Evolutionary conservation across 768 basidiomycete species (phyloP).

Genomic region (Termitomyces sp.): DNA sequence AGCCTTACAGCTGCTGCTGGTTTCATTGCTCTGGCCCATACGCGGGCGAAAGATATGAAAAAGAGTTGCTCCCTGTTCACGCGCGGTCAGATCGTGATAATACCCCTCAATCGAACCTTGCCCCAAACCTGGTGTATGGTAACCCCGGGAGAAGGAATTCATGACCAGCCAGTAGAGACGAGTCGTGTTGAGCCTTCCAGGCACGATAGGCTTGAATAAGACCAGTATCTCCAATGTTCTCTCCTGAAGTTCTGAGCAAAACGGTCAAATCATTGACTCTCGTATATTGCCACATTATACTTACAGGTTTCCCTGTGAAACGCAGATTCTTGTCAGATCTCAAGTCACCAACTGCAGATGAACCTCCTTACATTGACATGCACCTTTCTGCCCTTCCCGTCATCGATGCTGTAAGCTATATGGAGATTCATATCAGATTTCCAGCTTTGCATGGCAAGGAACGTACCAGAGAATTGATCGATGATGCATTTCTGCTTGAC

Average conservation of each 20-base stretch:
- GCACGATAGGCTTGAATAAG: slow-evolving; percentile 85
- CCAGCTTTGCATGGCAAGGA: neutral
- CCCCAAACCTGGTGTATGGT: slow-evolving; percentile 56
- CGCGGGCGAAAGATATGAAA: slow-evolving; percentile 84
- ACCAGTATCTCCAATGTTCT: slow-evolving; percentile 86
- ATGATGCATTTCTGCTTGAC: slow-evolving; percentile 82
- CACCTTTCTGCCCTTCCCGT: slow-evolving; percentile 78
- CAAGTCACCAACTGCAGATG: neutral
- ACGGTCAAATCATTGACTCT: slow-evolving; percentile 4
- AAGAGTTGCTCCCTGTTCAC: slow-evolving; percentile 79
- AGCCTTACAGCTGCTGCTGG: slow-evolving; percentile 65
- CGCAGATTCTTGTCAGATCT: neutral
- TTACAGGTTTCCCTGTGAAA: slow-evolving; percentile 68
- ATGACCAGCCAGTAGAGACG: slow-evolving; percentile 48
- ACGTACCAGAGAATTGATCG: slow-evolving; percentile 78
- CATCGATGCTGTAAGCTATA: slow-evolving; percentile 74
- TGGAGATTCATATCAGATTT: slow-evolving; percentile 1
- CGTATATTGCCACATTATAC: slow-evolving; percentile 12
- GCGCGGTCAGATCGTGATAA: slow-evolving; percentile 1
- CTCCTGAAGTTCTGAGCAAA: slow-evolving; percentile 69
- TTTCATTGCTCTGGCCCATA: slow-evolving; percentile 84
- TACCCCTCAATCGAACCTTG: neutral
- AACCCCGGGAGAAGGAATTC: slow-evolving; percentile 83
- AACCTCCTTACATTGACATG: slow-evolving; percentile 69
- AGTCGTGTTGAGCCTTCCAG: slow-evolving; percentile 75